A percentile compares a stretch with the other conserved stretches of the same genome.
These are phyloP conservation scores for Podosphaera xanthii DNA, from an alignment of 2,329 filamentous ascomycete genomes.

Conservation along the genomic window DNA sequence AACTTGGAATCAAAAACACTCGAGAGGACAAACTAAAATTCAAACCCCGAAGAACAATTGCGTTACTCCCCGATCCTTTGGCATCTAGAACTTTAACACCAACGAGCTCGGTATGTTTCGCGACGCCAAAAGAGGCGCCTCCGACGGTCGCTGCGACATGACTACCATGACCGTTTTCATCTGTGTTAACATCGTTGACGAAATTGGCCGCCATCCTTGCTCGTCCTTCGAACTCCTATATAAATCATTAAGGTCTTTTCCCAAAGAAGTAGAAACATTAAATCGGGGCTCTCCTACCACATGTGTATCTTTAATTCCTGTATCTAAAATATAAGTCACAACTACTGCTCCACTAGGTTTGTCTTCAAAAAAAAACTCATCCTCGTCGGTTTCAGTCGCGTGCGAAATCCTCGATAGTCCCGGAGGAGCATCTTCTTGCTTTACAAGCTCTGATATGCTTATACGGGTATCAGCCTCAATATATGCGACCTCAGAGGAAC, in stretches of 20 bases:
- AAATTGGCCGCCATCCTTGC: conserved; percentile 17
- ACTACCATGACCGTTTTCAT: conserved; percentile 21
- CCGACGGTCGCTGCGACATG: conserved; percentile 21
- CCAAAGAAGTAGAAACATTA: neutral
- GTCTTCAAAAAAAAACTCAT: conserved; percentile 15
- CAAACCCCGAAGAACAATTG: conserved; percentile 32
- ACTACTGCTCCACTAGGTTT: conserved; percentile 14
- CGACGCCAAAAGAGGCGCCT: conserved; percentile 19
- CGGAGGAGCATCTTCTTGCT: conserved; percentile 27
- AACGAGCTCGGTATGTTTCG: conserved; percentile 17
- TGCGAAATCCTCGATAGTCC: conserved; percentile 16
- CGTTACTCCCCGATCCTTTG: conserved; percentile 23
- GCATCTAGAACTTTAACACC: conserved; percentile 19
- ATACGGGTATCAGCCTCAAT: conserved; percentile 31
- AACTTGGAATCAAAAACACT: conserved; percentile 2
- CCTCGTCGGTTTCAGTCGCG: conserved; percentile 3
- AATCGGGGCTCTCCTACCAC: conserved; percentile 3
- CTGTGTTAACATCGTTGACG: conserved; percentile 13
- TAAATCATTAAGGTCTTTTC: neutral
- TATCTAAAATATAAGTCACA: conserved; percentile 19
- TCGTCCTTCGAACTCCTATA: conserved; percentile 17
- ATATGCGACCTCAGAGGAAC: conserved; percentile 22
- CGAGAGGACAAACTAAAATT: conserved; percentile 19
- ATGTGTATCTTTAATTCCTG: conserved; percentile 17
- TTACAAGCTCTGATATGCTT: conserved; percentile 21